Conservation (phyloP, 2,329 filamentous ascomycete genomes). For the Fusarium denticulatum region DNA sequence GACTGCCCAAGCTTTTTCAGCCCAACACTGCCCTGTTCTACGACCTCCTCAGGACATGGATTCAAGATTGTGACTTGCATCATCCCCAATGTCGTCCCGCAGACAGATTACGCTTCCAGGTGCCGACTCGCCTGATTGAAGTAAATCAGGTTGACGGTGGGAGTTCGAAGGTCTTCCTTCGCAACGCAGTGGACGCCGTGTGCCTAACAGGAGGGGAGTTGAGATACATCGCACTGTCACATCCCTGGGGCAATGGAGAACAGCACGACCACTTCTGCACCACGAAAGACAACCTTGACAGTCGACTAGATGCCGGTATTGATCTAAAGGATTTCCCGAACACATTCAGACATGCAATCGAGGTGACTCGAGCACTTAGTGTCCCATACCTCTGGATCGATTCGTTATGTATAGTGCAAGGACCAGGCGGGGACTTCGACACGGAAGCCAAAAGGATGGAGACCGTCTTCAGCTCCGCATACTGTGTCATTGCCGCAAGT, state of each 20-base stretch:
- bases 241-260: constrained; percentile 7
- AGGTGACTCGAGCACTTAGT: background rate
- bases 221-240: constrained; percentile 20
- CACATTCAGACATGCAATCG: constrained; percentile 3
- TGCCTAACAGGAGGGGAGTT: fast-evolving
- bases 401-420: constrained; percentile 18
- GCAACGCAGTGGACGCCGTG: background rate
- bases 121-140: constrained; percentile 18
- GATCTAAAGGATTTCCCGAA: background rate
- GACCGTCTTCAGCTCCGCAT: background rate
- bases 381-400: constrained; percentile 19
- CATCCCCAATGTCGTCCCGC: background rate
- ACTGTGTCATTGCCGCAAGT: constrained; percentile 6
- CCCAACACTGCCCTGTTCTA: background rate
- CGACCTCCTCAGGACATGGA: constrained; percentile 6
- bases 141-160: background rate
- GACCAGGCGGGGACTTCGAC: background rate
- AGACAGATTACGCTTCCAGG: background rate
- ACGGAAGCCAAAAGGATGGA: constrained; percentile 3
- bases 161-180: background rate
- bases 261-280: constrained; percentile 15
- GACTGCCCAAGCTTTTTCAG: constrained; percentile 5
- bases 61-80: constrained; percentile 12
- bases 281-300: background rate
- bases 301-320: background rate